Evolutionary conservation across 164 flowering plant species (phyloP), one percentile per base, ranked within the genome.

Genomic region (Houttuynia cordata): DNA sequence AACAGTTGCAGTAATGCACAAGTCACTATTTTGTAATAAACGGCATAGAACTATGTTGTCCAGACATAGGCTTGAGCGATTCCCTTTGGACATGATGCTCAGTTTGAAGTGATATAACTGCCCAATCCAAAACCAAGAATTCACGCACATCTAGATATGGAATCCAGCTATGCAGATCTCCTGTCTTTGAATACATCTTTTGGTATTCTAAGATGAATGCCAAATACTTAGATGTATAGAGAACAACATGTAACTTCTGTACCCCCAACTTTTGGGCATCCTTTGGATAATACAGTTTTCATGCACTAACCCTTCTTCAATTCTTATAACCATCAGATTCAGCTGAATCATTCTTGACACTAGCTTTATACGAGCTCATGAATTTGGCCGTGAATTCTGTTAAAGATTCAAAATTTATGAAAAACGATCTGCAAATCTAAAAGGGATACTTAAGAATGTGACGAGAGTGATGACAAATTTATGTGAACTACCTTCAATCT

Each of bases 361-460:
- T 51, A 56, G 51, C 34, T 58, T 82, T 82, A 66, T 82, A 82
- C 64, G 66, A 71, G 74, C 85, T 83, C 87, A 85, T 82, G 76
- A 83, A 83, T 58, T 76, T 85, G 7, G 91, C 91, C 56, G 77
- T 83, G 34, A 80, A 85, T 70, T 83, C 87, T 85, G 84, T 4
- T 24, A 62, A 56, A 56, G 41, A 73, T 19, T 12, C 10, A 12
- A 22, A 24, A 17, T 14, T 8, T 20, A 0, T n/a, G 4, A 21
- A 53, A n/a, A 12, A n/a, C n/a, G n/a, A 3, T 17, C 14, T 45
- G 49, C 49, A 45, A 12, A 17, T 10, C 14, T 45, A 17, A 10
- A 45, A 12, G 49, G 14, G 49, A 3, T 12, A 45, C 12, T 17
- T 2, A 10, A 12, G 49, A 12, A 45, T 45, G 9, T 10, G 4